Percentiles rank a stretch among this genome's conserved stretches.
These are phyloP conservation scores for Yamadazyma ubonensis DNA, from an alignment of 805 yeast species.

Conservation along the genomic window DNA sequence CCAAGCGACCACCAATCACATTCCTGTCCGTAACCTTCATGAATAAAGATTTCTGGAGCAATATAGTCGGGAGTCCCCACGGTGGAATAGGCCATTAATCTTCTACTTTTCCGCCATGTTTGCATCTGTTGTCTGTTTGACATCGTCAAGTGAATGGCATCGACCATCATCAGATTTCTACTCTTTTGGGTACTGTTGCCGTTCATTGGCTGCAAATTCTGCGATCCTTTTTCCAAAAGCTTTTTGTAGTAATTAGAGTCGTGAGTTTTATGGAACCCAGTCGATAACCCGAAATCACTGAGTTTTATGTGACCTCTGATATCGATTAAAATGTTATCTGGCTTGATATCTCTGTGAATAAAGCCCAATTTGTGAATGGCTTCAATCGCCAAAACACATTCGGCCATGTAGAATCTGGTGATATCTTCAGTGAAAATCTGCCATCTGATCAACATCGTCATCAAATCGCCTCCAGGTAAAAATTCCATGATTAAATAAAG, in stretches of 20 bases:
- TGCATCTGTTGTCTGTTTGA: slow-evolving; percentile 93
- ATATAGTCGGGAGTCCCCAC: slow-evolving; percentile 97
- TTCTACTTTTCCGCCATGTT: slow-evolving; percentile 90
- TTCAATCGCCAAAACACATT: slow-evolving; percentile 91
- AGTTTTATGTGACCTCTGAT: slow-evolving; percentile 69
- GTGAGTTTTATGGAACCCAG: slow-evolving; percentile 93
- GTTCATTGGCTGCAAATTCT: too few species aligned
- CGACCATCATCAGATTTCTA: slow-evolving; percentile 83
- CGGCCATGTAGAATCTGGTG: slow-evolving; percentile 91
- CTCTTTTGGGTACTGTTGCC: slow-evolving; percentile 28
- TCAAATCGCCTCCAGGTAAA: slow-evolving; percentile 78
- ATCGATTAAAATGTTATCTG: slow-evolving; percentile 90
- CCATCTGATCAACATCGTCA: slow-evolving; percentile 96
- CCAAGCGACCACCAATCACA: slow-evolving; percentile 99
- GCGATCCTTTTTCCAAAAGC: slow-evolving; percentile 66
- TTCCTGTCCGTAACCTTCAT: slow-evolving; percentile 94
- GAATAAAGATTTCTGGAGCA: slow-evolving; percentile 91
- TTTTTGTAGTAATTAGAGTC: slow-evolving; percentile 85
- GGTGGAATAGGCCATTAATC: slow-evolving; percentile 93
- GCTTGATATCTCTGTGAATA: slow-evolving; percentile 96
- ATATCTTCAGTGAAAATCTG: slow-evolving; percentile 92
- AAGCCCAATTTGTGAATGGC: slow-evolving; percentile 91
- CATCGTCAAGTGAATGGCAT: slow-evolving; percentile 93
- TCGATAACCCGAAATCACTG: slow-evolving; percentile 76
- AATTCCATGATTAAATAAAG: slow-evolving; percentile 79